Evolutionary conservation across 495 filamentous ascomycete species (phyloP), one percentile per base, ranked within the genome.

Genomic region (Zalerion maritima): DNA sequence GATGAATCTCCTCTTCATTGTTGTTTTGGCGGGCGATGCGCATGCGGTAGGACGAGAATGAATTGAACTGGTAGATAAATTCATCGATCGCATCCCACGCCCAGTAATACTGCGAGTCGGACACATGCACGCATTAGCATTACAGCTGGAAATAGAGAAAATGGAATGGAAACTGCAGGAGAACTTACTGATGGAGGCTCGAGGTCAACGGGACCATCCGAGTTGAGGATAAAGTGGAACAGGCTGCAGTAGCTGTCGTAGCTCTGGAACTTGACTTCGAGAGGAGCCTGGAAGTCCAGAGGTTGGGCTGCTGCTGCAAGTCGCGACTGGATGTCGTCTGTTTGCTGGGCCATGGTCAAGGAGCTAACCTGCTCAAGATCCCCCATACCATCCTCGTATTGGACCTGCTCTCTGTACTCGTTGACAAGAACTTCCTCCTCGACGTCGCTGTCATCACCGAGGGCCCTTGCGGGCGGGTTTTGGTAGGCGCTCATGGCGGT

Each of bases 61-160:
- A 91, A 65, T 97, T 94, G 67, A 97, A 97, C 57, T 97, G 89
- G 67, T 97, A 97, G 59, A 97, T 96, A 62, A 97, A 97, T 50
- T 97, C 89, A 48, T 97, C 89, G 56, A 97, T 96, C 36, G 94
- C 91, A 60, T 97, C 89, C 89, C 91, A 97, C 11, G 89, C 91
- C 89, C 89, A 97, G 63, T 84, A 93, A 59, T 93, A 86, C 89
- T 97, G 57, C n/a, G n/a, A n/a, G n/a, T n/a, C n/a, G n/a, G n/a
- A n/a, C n/a, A n/a, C n/a, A n/a, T n/a, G n/a, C n/a, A n/a, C n/a
- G n/a, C n/a, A n/a, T n/a, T n/a, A n/a, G n/a, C n/a, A n/a, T n/a
- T n/a, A n/a, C n/a, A n/a, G n/a, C n/a, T n/a, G n/a, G n/a, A n/a
- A n/a, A n/a, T n/a, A n/a, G n/a, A n/a, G n/a, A n/a, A n/a, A n/a